Conservation (phyloP, 345 rosid species). For the Aegle marmelos region DNA sequence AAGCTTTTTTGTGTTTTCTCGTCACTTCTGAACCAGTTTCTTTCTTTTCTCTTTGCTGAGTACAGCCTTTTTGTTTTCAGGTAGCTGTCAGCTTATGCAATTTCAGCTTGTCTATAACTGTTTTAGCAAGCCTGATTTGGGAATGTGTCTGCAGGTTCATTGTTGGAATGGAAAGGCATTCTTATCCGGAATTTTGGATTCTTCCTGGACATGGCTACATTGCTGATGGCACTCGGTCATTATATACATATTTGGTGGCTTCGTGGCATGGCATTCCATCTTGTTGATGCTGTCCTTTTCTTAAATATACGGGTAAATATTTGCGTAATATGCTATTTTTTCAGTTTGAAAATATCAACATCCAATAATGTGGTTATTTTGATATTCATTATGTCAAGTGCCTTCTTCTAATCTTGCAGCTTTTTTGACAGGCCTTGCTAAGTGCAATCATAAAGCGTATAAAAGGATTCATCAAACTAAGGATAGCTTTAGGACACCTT, state of each 20-base stretch:
- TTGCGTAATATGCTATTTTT: slow-evolving; percentile 8
- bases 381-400: not conserved
- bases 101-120: not conserved
- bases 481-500: slow-evolving; percentile 81
- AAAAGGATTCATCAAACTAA: slow-evolving; percentile 80
- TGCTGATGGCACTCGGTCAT: slow-evolving; percentile 91
- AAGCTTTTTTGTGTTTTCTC: not conserved
- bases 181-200: slow-evolving; percentile 92
- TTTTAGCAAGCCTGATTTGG: slow-evolving; percentile 7
- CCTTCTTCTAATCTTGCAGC: slow-evolving; percentile 13
- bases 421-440: slow-evolving; percentile 72
- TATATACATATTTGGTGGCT: slow-evolving; percentile 94
- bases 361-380: not conserved
- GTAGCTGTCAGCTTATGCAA: not conserved
- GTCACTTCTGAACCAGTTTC: not conserved
- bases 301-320: slow-evolving; percentile 84
- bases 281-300: slow-evolving; percentile 86
- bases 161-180: slow-evolving; percentile 91
- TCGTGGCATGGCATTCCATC: slow-evolving; percentile 93
- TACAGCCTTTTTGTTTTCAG: not conserved
- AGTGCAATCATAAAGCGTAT: slow-evolving; percentile 87
- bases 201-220: slow-evolving; percentile 85
- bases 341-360: not conserved
- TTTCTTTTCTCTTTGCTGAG: not conserved
- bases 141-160: slow-evolving; percentile 56